phyloP scores from a whole-genome alignment of 2,329 filamentous ascomycete genomes.

The Colletotrichum tanaceti region DNA sequence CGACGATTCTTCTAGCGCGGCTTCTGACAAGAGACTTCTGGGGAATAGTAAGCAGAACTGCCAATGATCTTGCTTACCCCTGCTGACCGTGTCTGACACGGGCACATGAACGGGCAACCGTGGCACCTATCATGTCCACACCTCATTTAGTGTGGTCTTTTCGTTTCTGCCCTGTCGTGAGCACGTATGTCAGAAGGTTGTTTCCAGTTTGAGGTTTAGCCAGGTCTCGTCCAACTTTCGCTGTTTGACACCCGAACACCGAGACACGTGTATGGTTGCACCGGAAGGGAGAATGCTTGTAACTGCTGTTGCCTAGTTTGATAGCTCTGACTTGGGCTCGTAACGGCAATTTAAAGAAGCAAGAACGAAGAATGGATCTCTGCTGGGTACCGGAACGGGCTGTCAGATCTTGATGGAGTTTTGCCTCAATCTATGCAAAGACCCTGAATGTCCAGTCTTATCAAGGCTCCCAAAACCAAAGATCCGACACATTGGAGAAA shows the following conservation, averaged over 20 bases:
- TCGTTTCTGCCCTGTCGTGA: not conserved
- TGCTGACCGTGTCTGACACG: conserved; percentile 35
- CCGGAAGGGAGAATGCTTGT: not conserved
- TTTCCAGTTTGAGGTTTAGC: not conserved
- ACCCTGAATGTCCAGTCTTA: conserved; percentile 4
- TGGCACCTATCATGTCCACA: conserved; percentile 33
- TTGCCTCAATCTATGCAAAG: conserved; percentile 2
- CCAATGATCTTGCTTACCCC: conserved; percentile 16
- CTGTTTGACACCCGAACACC: not conserved
- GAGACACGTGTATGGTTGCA: not conserved
- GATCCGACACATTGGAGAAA: not conserved
- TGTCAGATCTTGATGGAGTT: not conserved
- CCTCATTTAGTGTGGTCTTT: conserved; percentile 11
- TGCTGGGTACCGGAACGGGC: not conserved
- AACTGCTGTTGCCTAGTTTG: not conserved
- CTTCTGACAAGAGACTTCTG: conserved; percentile 22
- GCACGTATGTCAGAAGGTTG: not conserved
- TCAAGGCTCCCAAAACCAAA: not conserved
- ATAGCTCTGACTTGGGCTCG: not conserved
- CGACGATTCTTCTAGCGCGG: not conserved
- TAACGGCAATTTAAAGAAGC: not conserved
- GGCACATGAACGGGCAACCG: conserved; percentile 23
- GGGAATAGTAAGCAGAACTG: conserved; percentile 25
- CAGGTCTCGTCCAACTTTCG: no score
- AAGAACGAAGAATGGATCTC: not conserved